Percentiles rank a stretch among this genome's conserved stretches.
These are phyloP conservation scores for Sporobolomyces phaffii DNA, from an alignment of 768 basidiomycete species.

Conservation along the genomic window DNA sequence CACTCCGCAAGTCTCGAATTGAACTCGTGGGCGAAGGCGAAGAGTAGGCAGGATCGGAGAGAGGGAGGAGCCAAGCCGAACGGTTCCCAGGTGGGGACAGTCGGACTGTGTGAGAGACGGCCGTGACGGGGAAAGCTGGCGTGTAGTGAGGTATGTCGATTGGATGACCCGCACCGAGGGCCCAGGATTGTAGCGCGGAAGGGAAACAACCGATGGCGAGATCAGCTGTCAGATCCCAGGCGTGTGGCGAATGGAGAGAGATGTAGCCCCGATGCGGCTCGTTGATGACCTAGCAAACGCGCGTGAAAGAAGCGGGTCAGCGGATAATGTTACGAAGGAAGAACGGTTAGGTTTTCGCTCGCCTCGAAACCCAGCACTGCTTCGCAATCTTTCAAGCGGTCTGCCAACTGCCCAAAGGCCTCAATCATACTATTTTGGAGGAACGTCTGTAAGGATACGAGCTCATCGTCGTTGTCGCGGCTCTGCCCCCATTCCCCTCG, in stretches of 20 bases:
- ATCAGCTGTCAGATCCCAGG: constrained; percentile 90
- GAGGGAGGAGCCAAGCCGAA: constrained; percentile 48
- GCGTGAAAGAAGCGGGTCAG: too few relatives aligned
- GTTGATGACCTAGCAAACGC: constrained; percentile 44
- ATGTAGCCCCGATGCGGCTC: constrained; percentile 76
- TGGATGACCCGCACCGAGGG: constrained; percentile 81
- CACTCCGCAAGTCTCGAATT: constrained; percentile 54
- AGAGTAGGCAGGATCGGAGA: not conserved
- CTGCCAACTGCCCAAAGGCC: constrained; percentile 65
- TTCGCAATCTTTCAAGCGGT: constrained; percentile 64
- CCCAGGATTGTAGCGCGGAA: constrained; percentile 70
- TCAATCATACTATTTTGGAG: constrained; percentile 74
- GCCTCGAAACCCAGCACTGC: constrained; percentile 88
- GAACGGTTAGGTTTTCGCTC: too few relatives aligned
- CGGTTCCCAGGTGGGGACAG: constrained; percentile 55
- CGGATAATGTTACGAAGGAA: too few relatives aligned
- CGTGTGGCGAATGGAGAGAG: constrained; percentile 68
- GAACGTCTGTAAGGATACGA: constrained; percentile 68
- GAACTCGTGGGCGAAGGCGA: not conserved
- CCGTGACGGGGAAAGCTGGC: constrained; percentile 80
- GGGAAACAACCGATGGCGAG: constrained; percentile 63
- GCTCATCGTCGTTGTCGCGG: constrained; percentile 49
- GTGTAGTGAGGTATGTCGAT: constrained; percentile 72
- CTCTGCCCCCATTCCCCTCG: constrained; percentile 46
- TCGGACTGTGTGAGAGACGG: constrained; percentile 55